Evolutionary conservation across 495 filamentous ascomycete species (phyloP).

Genomic region (Choiromyces venosus): DNA sequence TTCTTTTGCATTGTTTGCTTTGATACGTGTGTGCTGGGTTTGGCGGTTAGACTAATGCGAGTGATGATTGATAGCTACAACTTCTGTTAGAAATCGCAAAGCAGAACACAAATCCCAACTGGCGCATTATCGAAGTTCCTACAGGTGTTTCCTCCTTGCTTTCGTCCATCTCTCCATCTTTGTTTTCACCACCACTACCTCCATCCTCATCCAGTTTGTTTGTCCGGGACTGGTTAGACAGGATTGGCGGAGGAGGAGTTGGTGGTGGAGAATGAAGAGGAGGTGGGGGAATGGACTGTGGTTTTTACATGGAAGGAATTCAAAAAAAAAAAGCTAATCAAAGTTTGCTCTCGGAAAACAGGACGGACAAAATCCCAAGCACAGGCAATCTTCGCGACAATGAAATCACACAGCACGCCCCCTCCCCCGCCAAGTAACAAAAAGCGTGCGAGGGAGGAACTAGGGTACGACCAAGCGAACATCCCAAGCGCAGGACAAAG

Average conservation of each 20-base stretch:
- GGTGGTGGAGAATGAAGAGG: background rate
- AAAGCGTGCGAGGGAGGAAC: conserved; percentile 31
- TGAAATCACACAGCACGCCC: conserved; percentile 29
- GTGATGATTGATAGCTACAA: conserved; percentile 31
- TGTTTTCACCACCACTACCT: background rate
- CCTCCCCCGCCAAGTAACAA: conserved; percentile 19
- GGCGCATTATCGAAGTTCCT: conserved; percentile 36
- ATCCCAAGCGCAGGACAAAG: background rate
- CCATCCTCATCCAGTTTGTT: background rate
- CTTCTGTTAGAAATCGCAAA: conserved; percentile 37
- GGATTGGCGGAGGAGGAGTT: background rate
- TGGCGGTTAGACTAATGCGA: background rate
- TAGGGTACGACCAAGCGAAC: background rate
- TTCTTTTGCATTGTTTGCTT: conserved; percentile 9
- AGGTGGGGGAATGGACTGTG: background rate
- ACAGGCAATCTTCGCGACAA: conserved; percentile 24
- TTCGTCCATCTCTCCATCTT: conserved; percentile 15
- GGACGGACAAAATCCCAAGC: conserved; percentile 30
- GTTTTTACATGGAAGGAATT: background rate
- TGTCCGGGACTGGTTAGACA: background rate
- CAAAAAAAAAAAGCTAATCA: conserved; percentile 18
- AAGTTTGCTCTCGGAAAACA: conserved; percentile 13
- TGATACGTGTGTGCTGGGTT: background rate
- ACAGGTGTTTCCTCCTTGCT: conserved; percentile 27
- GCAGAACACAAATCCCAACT: conserved; percentile 35